phyloP scores from a whole-genome alignment of 148 eudicot species.

The Arctostaphylos glauca region DNA sequence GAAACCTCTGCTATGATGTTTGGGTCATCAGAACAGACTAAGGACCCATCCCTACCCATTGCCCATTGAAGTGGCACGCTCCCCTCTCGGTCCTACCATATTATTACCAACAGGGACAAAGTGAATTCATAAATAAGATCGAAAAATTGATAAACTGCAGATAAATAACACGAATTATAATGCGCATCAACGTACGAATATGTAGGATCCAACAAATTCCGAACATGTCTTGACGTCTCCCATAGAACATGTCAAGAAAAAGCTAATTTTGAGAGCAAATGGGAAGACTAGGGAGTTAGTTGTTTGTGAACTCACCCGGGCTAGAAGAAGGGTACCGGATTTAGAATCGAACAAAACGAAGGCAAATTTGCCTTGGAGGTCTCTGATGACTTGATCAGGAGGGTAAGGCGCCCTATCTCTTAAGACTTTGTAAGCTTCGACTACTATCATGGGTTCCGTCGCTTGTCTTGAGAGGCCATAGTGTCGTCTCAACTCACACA shows the following conservation, averaged over 20 bases:
- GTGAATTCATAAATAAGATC: too few species aligned
- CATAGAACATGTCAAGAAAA: not conserved
- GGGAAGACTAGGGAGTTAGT: not conserved
- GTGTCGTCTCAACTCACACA: conserved; percentile 15
- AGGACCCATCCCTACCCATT: conserved; percentile 26
- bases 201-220: too few species aligned
- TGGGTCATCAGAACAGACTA: conserved; percentile 37
- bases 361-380: conserved; percentile 35
- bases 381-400: conserved; percentile 41
- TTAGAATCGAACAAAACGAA: conserved; percentile 34
- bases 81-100: conserved; percentile 37
- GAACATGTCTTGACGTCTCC: too few species aligned
- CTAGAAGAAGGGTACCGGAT: conserved; percentile 30
- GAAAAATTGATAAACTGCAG: too few species aligned
- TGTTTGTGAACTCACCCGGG: conserved; percentile 23
- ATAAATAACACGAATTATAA: too few species aligned
- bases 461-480: conserved; percentile 23
- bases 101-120: not conserved
- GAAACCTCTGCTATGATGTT: conserved; percentile 30
- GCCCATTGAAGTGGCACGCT: conserved; percentile 34
- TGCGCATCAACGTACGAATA: too few species aligned
- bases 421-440: conserved; percentile 30
- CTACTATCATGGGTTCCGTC: conserved; percentile 16
- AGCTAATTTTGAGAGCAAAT: not conserved
- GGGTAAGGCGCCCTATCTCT: conserved; percentile 39